Evolutionary conservation across 1,284 basidiomycete species (phyloP).

Genomic region (Apiotrichum domesticum): DNA sequence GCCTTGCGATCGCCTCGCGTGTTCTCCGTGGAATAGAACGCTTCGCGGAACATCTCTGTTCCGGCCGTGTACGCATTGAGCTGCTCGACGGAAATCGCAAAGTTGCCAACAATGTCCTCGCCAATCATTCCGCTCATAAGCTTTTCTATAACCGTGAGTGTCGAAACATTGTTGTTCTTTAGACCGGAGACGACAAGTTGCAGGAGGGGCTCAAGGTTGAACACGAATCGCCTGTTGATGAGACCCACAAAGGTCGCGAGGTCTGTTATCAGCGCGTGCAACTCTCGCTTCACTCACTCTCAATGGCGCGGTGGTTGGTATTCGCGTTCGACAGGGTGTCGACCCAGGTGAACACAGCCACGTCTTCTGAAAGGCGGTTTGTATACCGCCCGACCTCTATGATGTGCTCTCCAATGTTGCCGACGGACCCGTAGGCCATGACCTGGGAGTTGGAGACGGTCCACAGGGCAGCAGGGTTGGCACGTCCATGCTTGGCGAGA

Average conservation of each 20-base stretch:
- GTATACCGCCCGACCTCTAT: constrained; percentile 86
- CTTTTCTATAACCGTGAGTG: constrained; percentile 85
- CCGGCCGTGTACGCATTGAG: constrained; percentile 86
- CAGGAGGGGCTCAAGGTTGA: constrained; percentile 76
- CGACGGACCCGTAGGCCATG: constrained; percentile 93
- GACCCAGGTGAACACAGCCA: constrained; percentile 80
- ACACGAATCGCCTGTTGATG: constrained; percentile 75
- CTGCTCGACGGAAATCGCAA: constrained; percentile 71
- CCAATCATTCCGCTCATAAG: constrained; percentile 93
- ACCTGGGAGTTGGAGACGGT: constrained; percentile 84
- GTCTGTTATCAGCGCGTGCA: constrained; percentile 50
- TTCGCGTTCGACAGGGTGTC: constrained; percentile 86
- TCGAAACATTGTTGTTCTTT: constrained; percentile 72
- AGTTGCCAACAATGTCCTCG: constrained; percentile 78
- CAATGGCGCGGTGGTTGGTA: constrained; percentile 80
- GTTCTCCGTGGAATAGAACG: constrained; percentile 51
- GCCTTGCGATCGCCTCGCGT: constrained; percentile 25
- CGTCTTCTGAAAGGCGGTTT: constrained; percentile 88
- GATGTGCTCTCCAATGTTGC: constrained; percentile 85
- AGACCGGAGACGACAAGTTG: constrained; percentile 90
- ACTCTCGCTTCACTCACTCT: constrained; percentile 58
- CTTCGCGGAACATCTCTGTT: constrained; percentile 74
- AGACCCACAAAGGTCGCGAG: constrained; percentile 89
- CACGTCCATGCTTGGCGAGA: constrained; percentile 90
- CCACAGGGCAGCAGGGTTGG: constrained; percentile 90